Conservation (phyloP, 1,139 yeast species). For the Yamadazyma jaroonii region DNA sequence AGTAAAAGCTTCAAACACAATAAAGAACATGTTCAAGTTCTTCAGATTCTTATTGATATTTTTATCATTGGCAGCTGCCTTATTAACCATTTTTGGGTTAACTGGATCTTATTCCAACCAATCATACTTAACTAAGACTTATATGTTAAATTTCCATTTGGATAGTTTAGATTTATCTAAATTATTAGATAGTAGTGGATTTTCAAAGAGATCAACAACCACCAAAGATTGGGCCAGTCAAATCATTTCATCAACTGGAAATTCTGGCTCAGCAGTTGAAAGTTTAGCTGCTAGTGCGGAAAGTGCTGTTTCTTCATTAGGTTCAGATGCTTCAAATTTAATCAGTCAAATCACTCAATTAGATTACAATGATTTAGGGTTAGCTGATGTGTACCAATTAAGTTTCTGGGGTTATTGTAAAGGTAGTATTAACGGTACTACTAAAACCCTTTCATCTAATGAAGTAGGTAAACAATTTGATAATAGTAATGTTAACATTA, state of each 20-base stretch:
- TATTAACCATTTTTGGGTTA: conserved; percentile 39
- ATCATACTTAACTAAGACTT: conserved; percentile 33
- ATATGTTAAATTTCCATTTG: conserved; percentile 38
- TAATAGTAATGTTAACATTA: conserved; percentile 39
- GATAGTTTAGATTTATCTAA: conserved; percentile 30
- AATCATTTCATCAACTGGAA: conserved; percentile 15
- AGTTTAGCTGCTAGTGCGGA: conserved; percentile 7
- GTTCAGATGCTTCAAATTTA: conserved; percentile 12
- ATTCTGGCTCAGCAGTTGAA: conserved; percentile 6
- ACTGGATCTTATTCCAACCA: conserved; percentile 42
- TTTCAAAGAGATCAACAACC: conserved; percentile 9
- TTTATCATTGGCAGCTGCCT: conserved; percentile 31
- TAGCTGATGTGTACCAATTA: conserved; percentile 60
- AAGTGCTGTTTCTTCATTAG: conserved; percentile 8
- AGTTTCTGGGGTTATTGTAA: conserved; percentile 77
- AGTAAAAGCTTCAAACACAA: too few relatives aligned
- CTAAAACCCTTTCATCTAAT: conserved; percentile 11
- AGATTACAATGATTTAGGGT: conserved; percentile 38
- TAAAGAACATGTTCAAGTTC: conserved; percentile 25
- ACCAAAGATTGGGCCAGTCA: conserved; percentile 17
- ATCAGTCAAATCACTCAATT: conserved; percentile 15
- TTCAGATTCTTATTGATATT: conserved; percentile 35
- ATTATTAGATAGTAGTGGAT: conserved; percentile 20
- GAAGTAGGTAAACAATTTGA: conserved; percentile 17
- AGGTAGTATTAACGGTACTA: conserved; percentile 33